Evolutionary conservation across 192 early-diverging fungal species (phyloP).

Genomic region (Neocallimastix lanati): DNA sequence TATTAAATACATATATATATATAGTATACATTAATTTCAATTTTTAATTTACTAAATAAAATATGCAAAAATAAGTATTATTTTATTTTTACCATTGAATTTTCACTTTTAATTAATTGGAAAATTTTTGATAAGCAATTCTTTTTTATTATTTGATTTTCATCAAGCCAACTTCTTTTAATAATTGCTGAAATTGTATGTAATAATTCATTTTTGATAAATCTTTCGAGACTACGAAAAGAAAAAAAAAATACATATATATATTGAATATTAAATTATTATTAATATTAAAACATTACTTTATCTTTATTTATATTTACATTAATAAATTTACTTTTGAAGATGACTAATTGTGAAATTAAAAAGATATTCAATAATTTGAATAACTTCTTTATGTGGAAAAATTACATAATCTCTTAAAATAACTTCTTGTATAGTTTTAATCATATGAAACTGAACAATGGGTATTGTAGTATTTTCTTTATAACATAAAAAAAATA

Average conservation of each 20-base stretch:
- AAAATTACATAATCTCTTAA: conserved; percentile 37
- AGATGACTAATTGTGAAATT: conserved; percentile 25
- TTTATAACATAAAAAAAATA: no score
- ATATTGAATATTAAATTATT: no score
- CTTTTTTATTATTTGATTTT: conserved; percentile 23
- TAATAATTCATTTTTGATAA: conserved; percentile 31
- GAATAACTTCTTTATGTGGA: conserved; percentile 24
- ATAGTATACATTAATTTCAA: no score
- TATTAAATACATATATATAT: no score
- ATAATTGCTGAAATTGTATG: conserved; percentile 38
- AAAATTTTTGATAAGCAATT: conserved; percentile 28
- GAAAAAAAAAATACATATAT: no score
- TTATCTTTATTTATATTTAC: no score
- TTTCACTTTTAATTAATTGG: conserved; percentile 20
- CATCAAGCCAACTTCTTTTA: conserved; percentile 44
- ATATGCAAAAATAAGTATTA: no score
- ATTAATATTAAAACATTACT: no score
- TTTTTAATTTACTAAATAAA: no score
- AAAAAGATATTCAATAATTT: conserved; percentile 32
- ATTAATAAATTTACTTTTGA: conserved; percentile 14
- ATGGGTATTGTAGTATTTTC: conserved; percentile 27
- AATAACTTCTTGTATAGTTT: conserved; percentile 28
- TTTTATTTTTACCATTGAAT: conserved; percentile 18
- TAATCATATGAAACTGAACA: conserved; percentile 42
- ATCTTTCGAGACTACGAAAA: conserved; percentile 27